Evolutionary conservation across 2,329 filamentous ascomycete genomes (phyloP).

Genomic region (Colletotrichum musicola): DNA sequence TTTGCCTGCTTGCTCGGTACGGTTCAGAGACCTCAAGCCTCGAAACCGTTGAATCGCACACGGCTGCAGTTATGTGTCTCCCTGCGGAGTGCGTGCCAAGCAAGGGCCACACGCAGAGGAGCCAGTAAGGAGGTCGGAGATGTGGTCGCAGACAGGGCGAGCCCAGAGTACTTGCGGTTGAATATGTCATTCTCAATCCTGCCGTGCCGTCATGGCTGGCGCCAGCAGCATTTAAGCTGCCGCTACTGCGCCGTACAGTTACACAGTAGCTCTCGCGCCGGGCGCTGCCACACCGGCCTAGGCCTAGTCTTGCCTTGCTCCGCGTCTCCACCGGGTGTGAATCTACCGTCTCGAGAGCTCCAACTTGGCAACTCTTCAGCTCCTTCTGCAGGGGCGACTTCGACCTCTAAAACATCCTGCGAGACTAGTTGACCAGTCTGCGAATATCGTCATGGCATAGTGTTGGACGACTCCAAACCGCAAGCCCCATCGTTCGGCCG

Average conservation of each 20-base stretch:
- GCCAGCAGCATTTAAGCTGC: constrained; percentile 9
- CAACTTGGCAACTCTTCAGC: constrained; percentile 17
- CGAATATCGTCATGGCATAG: background rate
- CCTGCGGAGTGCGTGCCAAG: background rate
- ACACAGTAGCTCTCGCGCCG: constrained; percentile 5
- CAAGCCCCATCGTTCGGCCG: constrained; percentile 13
- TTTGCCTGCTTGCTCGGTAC: background rate
- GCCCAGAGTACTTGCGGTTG: background rate
- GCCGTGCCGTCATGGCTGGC: constrained; percentile 5
- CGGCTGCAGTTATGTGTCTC: constrained; percentile 2
- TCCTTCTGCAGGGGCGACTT: constrained; percentile 15
- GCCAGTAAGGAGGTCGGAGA: background rate
- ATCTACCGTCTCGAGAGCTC: constrained; percentile 7
- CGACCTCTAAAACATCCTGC: background rate
- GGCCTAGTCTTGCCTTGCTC: background rate
- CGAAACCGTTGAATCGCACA: constrained; percentile 1
- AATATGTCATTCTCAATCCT: background rate
- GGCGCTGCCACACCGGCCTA: constrained; percentile 19
- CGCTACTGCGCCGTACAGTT: background rate
- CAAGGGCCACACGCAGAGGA: constrained; percentile 1
- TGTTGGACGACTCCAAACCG: background rate
- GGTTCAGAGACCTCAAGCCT: background rate
- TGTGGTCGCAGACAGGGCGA: too few relatives aligned
- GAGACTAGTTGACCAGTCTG: background rate
- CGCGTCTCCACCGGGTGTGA: constrained; percentile 24